Conservation (phyloP, 257 asterid genomes). For the Mitragyna speciosa region DNA sequence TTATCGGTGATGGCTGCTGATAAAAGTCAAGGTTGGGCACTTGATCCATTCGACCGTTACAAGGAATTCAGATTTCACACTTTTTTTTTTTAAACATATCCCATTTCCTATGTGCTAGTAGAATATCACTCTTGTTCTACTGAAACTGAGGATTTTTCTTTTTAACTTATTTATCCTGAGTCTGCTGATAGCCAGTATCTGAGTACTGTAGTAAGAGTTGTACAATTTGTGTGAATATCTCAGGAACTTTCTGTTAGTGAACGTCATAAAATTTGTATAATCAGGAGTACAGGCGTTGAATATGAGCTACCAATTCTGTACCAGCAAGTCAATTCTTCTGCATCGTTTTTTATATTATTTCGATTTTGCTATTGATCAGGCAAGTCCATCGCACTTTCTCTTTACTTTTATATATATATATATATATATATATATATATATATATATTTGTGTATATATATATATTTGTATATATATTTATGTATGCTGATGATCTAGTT, state of each 20-base stretch:
- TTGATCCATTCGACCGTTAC: constrained; percentile 77
- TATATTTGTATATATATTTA: too few species aligned
- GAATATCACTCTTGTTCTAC: too few species aligned
- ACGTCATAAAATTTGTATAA: constrained; percentile 66
- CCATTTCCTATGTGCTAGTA: not conserved
- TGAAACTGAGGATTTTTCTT: not conserved
- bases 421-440: too few species aligned
- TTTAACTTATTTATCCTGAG: too few species aligned
- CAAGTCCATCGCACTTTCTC: constrained; percentile 25
- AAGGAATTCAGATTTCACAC: constrained; percentile 36
- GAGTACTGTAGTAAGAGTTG: not conserved
- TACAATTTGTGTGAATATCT: not conserved
- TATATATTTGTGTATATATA: too few species aligned
- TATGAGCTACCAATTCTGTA: constrained; percentile 44
- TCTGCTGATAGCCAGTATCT: too few species aligned
- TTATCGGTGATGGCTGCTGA: constrained; percentile 88
- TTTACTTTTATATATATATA: too few species aligned
- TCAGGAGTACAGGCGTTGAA: constrained; percentile 68
- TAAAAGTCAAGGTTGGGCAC: constrained; percentile 78
- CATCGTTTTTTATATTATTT: constrained; percentile 47
- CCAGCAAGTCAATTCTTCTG: constrained; percentile 46
- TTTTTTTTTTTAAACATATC: not conserved
- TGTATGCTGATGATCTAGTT: not conserved
- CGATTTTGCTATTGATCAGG: constrained; percentile 90
- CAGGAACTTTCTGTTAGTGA: constrained; percentile 78